Conservation (phyloP, 345 rosid species). For the Adansonia digitata region DNA sequence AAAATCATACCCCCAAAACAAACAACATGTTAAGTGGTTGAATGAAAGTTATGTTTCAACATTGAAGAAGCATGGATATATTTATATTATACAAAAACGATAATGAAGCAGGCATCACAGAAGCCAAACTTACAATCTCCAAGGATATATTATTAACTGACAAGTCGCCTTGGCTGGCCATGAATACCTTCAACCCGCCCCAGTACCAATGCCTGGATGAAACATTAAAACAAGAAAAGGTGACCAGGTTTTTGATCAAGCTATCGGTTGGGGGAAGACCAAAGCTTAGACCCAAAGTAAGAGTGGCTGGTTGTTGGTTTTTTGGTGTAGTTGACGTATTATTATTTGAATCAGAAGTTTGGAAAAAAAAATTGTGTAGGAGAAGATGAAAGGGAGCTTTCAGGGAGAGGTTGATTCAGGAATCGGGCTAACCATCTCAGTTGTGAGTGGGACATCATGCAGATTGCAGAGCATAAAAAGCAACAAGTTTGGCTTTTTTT, state of each 20-base stretch:
- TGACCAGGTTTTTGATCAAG: constrained; percentile 20
- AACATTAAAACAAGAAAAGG: constrained; percentile 18
- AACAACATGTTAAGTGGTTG: background rate
- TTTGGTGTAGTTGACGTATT: constrained; percentile 4
- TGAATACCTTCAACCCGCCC: constrained; percentile 5
- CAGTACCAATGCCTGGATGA: constrained; percentile 7
- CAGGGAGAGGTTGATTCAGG: constrained; percentile 20
- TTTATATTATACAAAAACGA: too few relatives aligned
- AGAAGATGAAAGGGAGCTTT: constrained; percentile 62
- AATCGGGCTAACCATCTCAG: constrained; percentile 25
- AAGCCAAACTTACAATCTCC: constrained; percentile 31
- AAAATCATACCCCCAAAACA: background rate
- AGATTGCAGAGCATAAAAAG: background rate
- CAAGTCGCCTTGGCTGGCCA: constrained; percentile 23
- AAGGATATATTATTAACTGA: constrained; percentile 8
- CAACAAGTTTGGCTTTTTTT: background rate
- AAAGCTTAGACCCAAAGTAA: constrained; percentile 44
- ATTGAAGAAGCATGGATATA: too few relatives aligned
- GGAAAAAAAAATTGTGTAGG: background rate
- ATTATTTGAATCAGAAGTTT: background rate
- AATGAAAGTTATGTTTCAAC: background rate
- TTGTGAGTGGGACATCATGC: constrained; percentile 16
- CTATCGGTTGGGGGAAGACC: constrained; percentile 20
- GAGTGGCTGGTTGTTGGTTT: constrained; percentile 23
- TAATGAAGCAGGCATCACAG: background rate